These are phyloP conservation scores for Dioscorea cayenensis DNA, from an alignment of 116 monocot genomes.

Conservation along the genomic window DNA sequence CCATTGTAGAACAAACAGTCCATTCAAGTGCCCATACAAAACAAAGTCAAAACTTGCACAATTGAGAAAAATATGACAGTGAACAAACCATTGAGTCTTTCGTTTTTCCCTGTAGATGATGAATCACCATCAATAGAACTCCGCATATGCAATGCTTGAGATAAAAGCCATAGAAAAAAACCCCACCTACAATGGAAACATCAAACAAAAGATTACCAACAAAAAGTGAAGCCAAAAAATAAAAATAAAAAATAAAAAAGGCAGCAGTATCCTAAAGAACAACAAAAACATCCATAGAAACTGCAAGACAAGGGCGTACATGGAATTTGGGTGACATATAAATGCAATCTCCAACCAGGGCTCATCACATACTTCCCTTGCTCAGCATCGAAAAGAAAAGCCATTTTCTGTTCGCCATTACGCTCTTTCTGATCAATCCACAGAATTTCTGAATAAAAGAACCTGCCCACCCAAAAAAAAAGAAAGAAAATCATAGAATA, in stretches of 20 bases:
- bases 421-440: not conserved
- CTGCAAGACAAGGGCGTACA: conserved; percentile 16
- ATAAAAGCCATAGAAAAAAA: conserved; percentile 7
- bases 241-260: not conserved
- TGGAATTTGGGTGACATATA: conserved; percentile 68
- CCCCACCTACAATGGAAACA: conserved; percentile 38
- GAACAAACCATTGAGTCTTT: not conserved
- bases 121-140: not conserved
- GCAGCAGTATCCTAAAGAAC: not conserved
- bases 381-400: conserved; percentile 22
- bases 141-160: not conserved
- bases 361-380: conserved; percentile 34
- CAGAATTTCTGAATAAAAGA: conserved; percentile 61
- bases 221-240: not conserved
- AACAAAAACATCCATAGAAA: not conserved
- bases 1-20: not conserved
- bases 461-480: conserved; percentile 28
- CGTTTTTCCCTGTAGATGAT: not conserved
- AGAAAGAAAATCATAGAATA: not conserved
- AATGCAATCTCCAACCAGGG: conserved; percentile 51
- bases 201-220: not conserved
- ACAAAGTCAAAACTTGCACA: not conserved
- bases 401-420: conserved; percentile 1
- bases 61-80: too few relatives aligned
- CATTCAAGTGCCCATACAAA: not conserved